A percentile compares a stretch with the other conserved stretches of the same genome.
Conservation (phyloP, 371 early-diverging fungal genomes). For the Lichtheimia ramosa region DNA sequence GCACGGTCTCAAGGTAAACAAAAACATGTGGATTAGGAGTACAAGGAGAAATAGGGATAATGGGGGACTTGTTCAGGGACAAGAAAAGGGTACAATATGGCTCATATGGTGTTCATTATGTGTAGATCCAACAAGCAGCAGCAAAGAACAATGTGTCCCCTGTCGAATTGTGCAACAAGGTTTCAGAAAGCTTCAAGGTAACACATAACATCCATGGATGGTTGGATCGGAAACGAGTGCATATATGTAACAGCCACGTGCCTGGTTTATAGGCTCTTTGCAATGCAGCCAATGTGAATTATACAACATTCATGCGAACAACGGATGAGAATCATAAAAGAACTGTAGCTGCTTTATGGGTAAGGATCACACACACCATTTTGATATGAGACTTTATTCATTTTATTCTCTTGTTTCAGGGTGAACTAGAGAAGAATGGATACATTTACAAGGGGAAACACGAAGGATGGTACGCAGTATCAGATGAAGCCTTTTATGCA, state of each 20-base stretch:
- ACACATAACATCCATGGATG: background rate
- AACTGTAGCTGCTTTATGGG: constrained; percentile 81
- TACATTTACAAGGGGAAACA: constrained; percentile 90
- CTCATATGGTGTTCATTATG: too few species aligned
- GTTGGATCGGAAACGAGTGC: too few species aligned
- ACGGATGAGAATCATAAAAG: constrained; percentile 73
- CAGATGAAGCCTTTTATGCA: constrained; percentile 94
- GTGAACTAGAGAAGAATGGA: constrained; percentile 64
- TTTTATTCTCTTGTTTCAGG: constrained; percentile 34
- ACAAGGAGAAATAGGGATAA: background rate
- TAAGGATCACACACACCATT: constrained; percentile 15
- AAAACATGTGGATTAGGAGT: background rate
- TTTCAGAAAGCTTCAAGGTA: constrained; percentile 78
- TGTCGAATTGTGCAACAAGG: constrained; percentile 74
- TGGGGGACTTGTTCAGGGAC: too few species aligned
- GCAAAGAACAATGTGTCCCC: constrained; percentile 57
- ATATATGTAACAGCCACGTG: constrained; percentile 1
- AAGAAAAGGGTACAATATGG: too few species aligned
- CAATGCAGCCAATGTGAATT: constrained; percentile 70
- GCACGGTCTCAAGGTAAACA: constrained; percentile 88
- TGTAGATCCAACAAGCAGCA: constrained; percentile 91
- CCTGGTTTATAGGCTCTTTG: constrained; percentile 43
- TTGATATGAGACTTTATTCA: background rate
- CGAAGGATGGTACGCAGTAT: constrained; percentile 95
- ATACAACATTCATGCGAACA: constrained; percentile 87